Percentiles rank a stretch among this genome's conserved stretches.
Evolutionary conservation across 345 rosid species (phyloP).

Genomic region (Eucalyptus sp.): DNA sequence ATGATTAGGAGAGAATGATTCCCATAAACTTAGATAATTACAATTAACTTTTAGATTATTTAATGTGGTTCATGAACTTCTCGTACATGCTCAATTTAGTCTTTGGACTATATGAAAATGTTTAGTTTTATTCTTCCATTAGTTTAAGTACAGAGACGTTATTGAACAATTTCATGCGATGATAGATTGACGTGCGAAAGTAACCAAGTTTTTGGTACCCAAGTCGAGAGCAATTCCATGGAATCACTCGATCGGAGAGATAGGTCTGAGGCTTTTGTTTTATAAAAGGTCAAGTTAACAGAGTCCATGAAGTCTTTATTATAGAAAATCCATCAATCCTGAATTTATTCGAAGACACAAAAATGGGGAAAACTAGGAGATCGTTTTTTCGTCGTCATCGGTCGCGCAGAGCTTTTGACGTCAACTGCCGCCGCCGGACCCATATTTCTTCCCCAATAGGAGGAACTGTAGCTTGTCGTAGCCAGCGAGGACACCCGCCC

Average conservation of each 20-base stretch:
- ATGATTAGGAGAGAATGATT: background rate
- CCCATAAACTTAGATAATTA: background rate
- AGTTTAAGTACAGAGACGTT: too few relatives aligned
- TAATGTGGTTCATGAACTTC: too few relatives aligned
- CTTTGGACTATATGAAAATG: fast-evolving
- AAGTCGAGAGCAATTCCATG: background rate
- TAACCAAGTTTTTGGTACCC: too few relatives aligned
- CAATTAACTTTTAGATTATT: too few relatives aligned
- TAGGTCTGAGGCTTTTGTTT: background rate
- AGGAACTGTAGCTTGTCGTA: constrained; percentile 81
- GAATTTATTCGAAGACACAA: background rate
- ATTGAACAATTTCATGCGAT: too few relatives aligned
- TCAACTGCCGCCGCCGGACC: constrained; percentile 47
- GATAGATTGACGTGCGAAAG: too few relatives aligned
- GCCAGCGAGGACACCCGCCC: constrained; percentile 87
- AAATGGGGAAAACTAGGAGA: background rate
- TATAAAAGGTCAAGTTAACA: background rate
- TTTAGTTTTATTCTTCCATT: too few relatives aligned
- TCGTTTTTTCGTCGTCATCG: background rate
- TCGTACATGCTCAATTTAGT: too few relatives aligned
- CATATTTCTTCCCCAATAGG: constrained; percentile 71
- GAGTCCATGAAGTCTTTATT: background rate
- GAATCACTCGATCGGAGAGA: background rate
- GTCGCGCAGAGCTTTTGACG: background rate
- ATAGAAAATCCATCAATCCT: background rate